Base-by-base conservation (phyloP, 2,329 filamentous ascomycete species). In the Graphiopsis chlorocephala region DNA sequence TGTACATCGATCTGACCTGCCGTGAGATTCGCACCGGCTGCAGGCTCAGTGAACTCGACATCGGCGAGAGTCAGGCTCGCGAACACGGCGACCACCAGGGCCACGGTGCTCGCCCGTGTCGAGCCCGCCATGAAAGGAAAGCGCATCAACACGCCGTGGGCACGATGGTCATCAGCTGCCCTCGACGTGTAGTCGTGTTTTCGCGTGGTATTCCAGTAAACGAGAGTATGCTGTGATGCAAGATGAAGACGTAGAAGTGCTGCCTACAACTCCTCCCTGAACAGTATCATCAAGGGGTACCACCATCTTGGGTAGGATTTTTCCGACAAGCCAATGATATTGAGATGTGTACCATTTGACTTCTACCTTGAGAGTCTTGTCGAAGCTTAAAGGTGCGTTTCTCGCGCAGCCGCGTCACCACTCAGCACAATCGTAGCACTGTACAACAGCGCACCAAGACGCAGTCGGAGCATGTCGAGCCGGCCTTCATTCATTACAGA, bases 31-130 rank as follows among this genome's bases (percentile, higher is more conserved):
- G 80, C 78, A 57, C 85, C 86, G 25, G 83, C 79, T 45, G 78
- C 75, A 12, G 87, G 86, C 23, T 72, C 75, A 57, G 80, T 82
- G 76, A 89, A 85, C 61, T 82, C 74, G 67, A 87, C 78, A 70
- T 84, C 84, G 63, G 85, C 85, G 64, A 80, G 71, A 28, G 77
- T 80, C 64, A 78, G 71, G n/a, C 78, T 74, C 55, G 78, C 72
- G 45, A 84, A 62, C 10, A 45, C n/a, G 31, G 10, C 17, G 20
- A 53, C 15, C 10, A 33, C 25, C 28, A 61, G 14, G 28, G 48
- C n/a, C 20, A 33, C 20, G 5, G 29, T 47, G 7, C 20, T 23
- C 6, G 42, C 58, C 58, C 58, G n/a, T 26, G 28, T 20, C 29
- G 58, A 25, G 45, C 15, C n/a, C 8, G 12, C 58, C 17, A 26